These are phyloP conservation scores for Fusarium torulosum DNA, from an alignment of 2,329 filamentous ascomycete species.

Conservation along the genomic window DNA sequence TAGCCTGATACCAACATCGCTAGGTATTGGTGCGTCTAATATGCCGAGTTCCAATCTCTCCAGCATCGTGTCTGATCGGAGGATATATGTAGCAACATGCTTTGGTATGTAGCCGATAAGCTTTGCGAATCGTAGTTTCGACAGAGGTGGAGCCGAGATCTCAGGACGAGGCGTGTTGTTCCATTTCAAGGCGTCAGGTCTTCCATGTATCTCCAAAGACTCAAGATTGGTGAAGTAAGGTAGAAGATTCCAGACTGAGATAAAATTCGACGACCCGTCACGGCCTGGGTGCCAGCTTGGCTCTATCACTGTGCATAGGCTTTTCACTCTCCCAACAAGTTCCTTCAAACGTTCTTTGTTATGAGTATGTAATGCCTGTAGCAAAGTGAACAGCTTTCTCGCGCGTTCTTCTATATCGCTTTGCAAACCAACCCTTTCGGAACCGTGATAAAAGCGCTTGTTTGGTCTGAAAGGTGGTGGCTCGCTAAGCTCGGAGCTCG, in stretches of 20 bases:
- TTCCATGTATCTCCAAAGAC: conserved; percentile 27
- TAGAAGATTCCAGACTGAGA: conserved; percentile 17
- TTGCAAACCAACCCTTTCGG: neutral
- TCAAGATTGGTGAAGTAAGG: conserved; percentile 31
- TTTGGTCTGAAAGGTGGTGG: conserved; percentile 3
- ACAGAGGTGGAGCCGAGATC: neutral
- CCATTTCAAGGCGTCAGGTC: accelerated
- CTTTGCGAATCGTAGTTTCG: conserved; percentile 17
- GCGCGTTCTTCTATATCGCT: conserved; percentile 8
- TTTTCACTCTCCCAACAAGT: conserved; percentile 11
- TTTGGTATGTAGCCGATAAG: conserved; percentile 30
- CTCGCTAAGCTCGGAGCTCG: conserved; percentile 14
- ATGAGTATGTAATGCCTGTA: neutral
- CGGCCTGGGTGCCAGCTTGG: neutral
- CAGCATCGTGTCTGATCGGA: neutral
- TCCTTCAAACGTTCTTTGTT: neutral
- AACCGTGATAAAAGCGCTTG: conserved; percentile 1
- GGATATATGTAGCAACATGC: conserved; percentile 8
- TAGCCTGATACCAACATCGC: accelerated
- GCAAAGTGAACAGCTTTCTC: neutral
- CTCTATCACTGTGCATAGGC: conserved; percentile 26
- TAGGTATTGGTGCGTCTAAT: conserved; percentile 13
- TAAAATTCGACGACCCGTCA: accelerated
- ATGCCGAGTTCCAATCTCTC: conserved; percentile 35
- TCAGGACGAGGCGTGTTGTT: neutral